Evolutionary conservation across 2,329 filamentous ascomycete genomes (phyloP), one percentile per base, ranked within the genome.

Genomic region (Verticillium nubilum): DNA sequence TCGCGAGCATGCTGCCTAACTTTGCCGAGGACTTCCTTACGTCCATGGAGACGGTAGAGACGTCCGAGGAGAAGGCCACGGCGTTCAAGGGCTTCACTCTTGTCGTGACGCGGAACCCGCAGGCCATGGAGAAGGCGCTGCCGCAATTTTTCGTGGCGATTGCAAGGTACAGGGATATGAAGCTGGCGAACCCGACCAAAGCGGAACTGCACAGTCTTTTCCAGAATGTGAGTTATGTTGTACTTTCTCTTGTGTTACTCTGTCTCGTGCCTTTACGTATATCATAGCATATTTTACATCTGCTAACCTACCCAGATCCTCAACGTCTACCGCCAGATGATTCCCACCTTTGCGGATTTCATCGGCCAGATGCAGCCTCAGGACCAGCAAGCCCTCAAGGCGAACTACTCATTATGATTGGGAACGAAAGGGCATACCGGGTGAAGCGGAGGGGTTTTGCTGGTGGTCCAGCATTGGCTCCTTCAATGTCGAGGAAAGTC

Each of bases 21-120:
- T 96, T 96, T 72, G 92, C 94, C 0, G 86, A 88, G 35, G 85
- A 90, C 35, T 98, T 97, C 77, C 76, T 99, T 58, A 81, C 80
- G 57, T 86, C 88, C 2, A 96, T 99, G 84, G 84, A 86, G 61
- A 90, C 92, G 63, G 89, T 98, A 31, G 89, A 92, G 57, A 88
- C 91, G 68, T 94, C 92, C 2, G 91, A 96, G 62, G 95, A 99
- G 75, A 99, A 99, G 77, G 92, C 90, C 1, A 93, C 93, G 27
- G 94, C 95, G 0, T 91, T 98, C 72, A 87, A 91, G 68, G 95
- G 95, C 0, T 97, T 99, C 76, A 90, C 91, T 58, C 83, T 89
- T 66, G 84, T 96, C 54, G 90, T 98, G 3, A 84, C 90, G 62
- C 86, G 87, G 69, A 98, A 98, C 68, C 95, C 95, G 0, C 86